Evolutionary conservation across 2,329 filamentous ascomycete species (phyloP).

Genomic region (Didymella segeticola): DNA sequence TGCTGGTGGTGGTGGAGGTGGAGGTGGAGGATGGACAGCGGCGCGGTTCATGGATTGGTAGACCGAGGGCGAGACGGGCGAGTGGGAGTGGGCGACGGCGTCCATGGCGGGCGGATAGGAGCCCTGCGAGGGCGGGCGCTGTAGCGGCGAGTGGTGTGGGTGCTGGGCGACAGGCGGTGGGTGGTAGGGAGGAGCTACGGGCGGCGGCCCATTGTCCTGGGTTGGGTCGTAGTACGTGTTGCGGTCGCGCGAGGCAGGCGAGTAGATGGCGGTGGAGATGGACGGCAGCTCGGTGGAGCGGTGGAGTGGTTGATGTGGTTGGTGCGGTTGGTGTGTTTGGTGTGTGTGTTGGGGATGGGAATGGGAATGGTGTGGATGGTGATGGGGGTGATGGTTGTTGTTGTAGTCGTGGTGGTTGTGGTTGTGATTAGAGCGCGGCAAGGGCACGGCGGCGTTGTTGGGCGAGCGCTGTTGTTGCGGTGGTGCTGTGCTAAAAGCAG

Average conservation of each 20-base stretch:
- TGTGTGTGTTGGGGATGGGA: conserved; percentile 22
- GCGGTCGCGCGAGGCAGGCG: conserved; percentile 41
- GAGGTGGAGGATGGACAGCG: conserved; percentile 47
- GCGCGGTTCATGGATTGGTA: conserved; percentile 43
- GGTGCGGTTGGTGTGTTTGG: not conserved
- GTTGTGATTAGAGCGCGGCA: conserved; percentile 34
- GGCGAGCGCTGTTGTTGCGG: conserved; percentile 46
- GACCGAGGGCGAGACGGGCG: conserved; percentile 47
- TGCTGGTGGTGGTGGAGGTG: too few species aligned
- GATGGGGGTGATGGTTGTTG: conserved; percentile 43
- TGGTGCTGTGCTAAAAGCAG: conserved; percentile 37
- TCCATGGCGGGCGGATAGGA: conserved; percentile 43
- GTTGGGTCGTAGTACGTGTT: conserved; percentile 59
- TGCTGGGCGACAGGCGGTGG: conserved; percentile 43
- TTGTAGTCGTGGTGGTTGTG: conserved; percentile 16
- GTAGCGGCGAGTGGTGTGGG: conserved; percentile 46
- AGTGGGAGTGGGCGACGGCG: conserved; percentile 47
- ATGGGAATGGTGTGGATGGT: conserved; percentile 42
- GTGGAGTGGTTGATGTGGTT: conserved; percentile 20
- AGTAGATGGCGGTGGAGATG: conserved; percentile 48
- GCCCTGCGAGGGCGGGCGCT: conserved; percentile 47
- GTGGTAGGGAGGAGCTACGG: conserved; percentile 49
- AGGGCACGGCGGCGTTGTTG: conserved; percentile 44
- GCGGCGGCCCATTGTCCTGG: conserved; percentile 54
- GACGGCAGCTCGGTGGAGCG: conserved; percentile 48